A percentile compares a stretch with the other conserved stretches of the same genome.
Conservation (phyloP, 306 rosid species). For the Prunus davidiana region DNA sequence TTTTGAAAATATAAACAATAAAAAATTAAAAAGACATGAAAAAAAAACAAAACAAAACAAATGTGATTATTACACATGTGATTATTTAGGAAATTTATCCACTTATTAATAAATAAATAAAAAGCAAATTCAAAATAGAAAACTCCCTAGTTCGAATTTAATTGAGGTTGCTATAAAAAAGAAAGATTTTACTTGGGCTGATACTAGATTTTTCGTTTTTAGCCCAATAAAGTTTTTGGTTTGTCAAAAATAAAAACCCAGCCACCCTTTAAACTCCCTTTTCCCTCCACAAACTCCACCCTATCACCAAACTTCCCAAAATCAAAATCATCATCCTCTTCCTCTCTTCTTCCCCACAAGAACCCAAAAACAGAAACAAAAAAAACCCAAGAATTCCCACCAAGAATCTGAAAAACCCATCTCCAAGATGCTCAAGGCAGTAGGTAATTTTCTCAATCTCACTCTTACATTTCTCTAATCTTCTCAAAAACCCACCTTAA, state of each 20-base stretch:
- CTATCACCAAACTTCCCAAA: background rate
- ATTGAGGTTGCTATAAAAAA: too few species aligned
- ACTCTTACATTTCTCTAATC: background rate
- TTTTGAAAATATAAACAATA: too few species aligned
- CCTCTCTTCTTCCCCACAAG: background rate
- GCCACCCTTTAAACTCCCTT: background rate
- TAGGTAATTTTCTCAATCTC: background rate
- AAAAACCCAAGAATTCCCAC: background rate
- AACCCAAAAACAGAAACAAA: background rate
- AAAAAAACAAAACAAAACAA: too few species aligned
- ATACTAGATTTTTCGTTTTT: background rate
- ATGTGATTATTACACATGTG: too few species aligned
- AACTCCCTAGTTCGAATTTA: too few species aligned
- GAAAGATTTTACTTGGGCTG: too few species aligned
- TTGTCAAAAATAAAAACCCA: background rate
- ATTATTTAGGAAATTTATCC: too few species aligned
- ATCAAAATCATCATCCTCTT: background rate
- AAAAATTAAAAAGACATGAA: too few species aligned
- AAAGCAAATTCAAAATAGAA: too few species aligned
- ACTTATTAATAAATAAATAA: too few species aligned
- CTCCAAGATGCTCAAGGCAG: conserved; percentile 19
- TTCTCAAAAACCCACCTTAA: background rate
- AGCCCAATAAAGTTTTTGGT: background rate
- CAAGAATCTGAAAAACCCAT: background rate
- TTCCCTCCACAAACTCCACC: conserved; percentile 1